Percentiles rank a stretch among this genome's conserved stretches.
Evolutionary conservation across 1,139 yeast genomes (phyloP).

Genomic region (Protomyces inundatus): DNA sequence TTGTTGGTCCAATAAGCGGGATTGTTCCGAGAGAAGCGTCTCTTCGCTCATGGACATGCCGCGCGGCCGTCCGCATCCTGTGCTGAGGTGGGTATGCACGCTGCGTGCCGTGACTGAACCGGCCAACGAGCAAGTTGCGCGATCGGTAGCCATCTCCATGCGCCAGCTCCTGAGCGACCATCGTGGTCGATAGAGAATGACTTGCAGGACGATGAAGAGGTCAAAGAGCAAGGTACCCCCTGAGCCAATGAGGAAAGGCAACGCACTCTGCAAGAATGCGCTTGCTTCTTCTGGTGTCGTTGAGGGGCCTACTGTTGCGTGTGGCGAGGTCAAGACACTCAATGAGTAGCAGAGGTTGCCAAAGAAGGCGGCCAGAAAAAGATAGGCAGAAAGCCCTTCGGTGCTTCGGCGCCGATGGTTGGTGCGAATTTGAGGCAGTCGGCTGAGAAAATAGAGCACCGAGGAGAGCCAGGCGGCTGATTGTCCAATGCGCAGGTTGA

Average conservation of each 20-base stretch:
- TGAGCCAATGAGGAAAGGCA: slow-evolving; percentile 81
- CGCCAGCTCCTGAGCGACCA: background rate
- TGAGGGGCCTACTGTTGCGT: slow-evolving; percentile 32
- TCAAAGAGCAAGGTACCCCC: slow-evolving; percentile 83
- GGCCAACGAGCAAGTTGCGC: background rate
- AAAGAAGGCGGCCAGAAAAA: slow-evolving; percentile 69
- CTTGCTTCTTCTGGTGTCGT: slow-evolving; percentile 42
- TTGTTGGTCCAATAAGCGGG: background rate
- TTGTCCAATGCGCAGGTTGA: background rate
- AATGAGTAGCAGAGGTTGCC: slow-evolving; percentile 80
- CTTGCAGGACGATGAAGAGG: slow-evolving; percentile 65
- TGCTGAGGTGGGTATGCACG: background rate
- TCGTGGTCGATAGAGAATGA: slow-evolving; percentile 37
- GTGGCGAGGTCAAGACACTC: slow-evolving; percentile 53
- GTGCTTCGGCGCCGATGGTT: slow-evolving; percentile 74
- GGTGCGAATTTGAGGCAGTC: slow-evolving; percentile 82
- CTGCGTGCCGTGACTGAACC: background rate
- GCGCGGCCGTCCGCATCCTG: background rate
- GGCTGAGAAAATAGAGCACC: slow-evolving; percentile 62
- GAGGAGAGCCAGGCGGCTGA: slow-evolving; percentile 78
- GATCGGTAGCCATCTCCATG: background rate
- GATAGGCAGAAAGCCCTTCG: slow-evolving; percentile 71
- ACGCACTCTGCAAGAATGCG: slow-evolving; percentile 57
- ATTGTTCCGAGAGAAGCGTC: background rate
- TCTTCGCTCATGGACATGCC: background rate